Percentiles rank a stretch among this genome's conserved stretches.
phyloP scores from a whole-genome alignment of 495 filamentous ascomycete genomes.

The Friedmanniomyces simplex region DNA sequence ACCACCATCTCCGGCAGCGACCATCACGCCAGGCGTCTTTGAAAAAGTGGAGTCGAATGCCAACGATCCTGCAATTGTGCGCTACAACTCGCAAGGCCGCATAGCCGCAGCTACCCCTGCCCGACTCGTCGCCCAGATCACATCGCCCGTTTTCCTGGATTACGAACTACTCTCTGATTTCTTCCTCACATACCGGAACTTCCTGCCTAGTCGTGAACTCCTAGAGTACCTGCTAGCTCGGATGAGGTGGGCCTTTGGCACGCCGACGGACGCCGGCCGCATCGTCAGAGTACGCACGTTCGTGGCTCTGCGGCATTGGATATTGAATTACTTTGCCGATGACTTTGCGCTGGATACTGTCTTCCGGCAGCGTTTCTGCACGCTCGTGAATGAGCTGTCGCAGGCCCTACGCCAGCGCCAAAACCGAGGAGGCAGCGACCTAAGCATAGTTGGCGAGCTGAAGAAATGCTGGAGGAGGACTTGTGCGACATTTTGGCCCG shows the following conservation, averaged over 20 bases:
- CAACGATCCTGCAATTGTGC: constrained; percentile 75
- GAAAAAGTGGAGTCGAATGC: constrained; percentile 61
- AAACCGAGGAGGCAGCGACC: constrained; percentile 57
- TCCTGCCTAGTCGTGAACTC: constrained; percentile 64
- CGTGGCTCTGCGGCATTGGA: constrained; percentile 94
- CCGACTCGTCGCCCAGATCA: constrained; percentile 93
- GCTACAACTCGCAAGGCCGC: constrained; percentile 63
- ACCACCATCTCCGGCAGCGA: neutral
- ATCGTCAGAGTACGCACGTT: constrained; percentile 93
- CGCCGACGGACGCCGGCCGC: constrained; percentile 72
- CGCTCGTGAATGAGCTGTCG: constrained; percentile 67
- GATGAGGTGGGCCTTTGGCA: constrained; percentile 74
- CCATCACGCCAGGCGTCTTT: constrained; percentile 46
- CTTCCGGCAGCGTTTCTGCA: constrained; percentile 71
- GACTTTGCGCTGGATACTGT: constrained; percentile 82
- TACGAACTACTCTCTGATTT: constrained; percentile 98
- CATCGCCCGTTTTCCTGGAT: constrained; percentile 88
- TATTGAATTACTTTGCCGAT: constrained; percentile 94
- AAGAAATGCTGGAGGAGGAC: constrained; percentile 96
- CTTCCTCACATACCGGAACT: constrained; percentile 88
- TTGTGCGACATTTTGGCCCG: constrained; percentile 81
- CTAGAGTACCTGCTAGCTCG: constrained; percentile 74
- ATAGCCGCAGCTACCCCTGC: constrained; percentile 86
- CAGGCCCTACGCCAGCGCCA: constrained; percentile 45
- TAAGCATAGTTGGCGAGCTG: constrained; percentile 85